Percentiles rank a stretch among this genome's conserved stretches.
Conservation (phyloP, 352 stramenopile genomes). For the Phytopythium boreale region DNA sequence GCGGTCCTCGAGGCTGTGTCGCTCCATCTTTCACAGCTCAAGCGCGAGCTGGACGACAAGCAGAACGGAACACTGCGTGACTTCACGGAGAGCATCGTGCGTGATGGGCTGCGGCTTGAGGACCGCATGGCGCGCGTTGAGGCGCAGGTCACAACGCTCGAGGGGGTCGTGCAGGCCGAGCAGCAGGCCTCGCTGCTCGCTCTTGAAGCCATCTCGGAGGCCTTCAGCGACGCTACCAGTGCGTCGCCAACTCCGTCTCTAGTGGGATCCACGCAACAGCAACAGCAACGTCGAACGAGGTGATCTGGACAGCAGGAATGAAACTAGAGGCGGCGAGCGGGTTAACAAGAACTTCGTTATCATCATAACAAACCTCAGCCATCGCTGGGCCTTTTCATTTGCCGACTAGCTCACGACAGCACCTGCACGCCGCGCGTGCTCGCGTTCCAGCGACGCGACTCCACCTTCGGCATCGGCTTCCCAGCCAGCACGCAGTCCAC, state of each 20-base stretch:
- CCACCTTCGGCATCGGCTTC: constrained; percentile 47
- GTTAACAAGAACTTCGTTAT: not conserved
- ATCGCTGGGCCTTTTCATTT: not conserved
- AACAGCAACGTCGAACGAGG: constrained; percentile 1
- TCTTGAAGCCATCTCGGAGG: constrained; percentile 68
- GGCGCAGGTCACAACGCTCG: constrained; percentile 42
- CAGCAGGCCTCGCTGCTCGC: constrained; percentile 67
- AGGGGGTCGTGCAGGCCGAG: constrained; percentile 60
- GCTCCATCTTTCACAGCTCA: constrained; percentile 55
- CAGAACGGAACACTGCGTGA: constrained; percentile 38
- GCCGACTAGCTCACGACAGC: constrained; percentile 1
- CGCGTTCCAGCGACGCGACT: constrained; percentile 30
- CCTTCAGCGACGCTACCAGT: constrained; percentile 26
- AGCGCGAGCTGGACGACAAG: constrained; percentile 53
- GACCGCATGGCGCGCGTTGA: constrained; percentile 54
- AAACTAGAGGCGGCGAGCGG: too few relatives aligned
- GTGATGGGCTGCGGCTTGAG: constrained; percentile 45
- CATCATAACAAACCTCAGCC: not conserved
- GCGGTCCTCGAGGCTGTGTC: constrained; percentile 57
- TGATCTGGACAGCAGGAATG: not conserved
- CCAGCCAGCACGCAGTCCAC: too few relatives aligned
- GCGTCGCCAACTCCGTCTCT: not conserved
- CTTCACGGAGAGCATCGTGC: constrained; percentile 54
- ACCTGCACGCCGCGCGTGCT: constrained; percentile 30
- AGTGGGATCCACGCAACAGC: not conserved